Evolutionary conservation across 75 land plant species (phyloP), one percentile per base, ranked within the genome.

Genomic region (Sequoia sempervirens): DNA sequence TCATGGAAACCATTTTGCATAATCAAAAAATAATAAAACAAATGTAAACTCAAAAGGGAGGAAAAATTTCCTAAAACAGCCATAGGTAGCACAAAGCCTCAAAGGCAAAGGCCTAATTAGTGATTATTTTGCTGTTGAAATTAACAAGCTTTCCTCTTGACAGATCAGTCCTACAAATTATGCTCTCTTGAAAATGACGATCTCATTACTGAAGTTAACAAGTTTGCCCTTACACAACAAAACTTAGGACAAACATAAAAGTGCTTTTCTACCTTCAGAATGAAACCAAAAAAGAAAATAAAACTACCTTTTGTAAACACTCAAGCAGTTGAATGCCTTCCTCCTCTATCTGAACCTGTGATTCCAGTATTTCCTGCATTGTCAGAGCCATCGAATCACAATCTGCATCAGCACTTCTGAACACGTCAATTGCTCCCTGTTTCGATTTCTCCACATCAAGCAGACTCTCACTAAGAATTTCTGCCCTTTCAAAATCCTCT

Each of bases 401-500:
- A 1, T 91, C 87, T 2, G 79, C 74, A 38, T 95, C 97, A 15
- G 93, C 91, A 14, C 83, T 89, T 73, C 87, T 92, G 40, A 92
- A 87, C 0, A 70, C 84, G 18, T 26, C 46, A 4, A 85, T 64
- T 14, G 88, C 82, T 61, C 20, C 54, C 45, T 87, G 82, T 66
- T 86, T 88, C 74, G 87, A 87, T 58, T 84, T 83, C 82, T 95
- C 96, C 0, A 87, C 89, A 32, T 52, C 83, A 10, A 85, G 83
- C 38, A 95, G 83, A 73, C 75, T 82, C 84, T 92, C 89, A 75
- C 93, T 93, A 20, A 95, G 78, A 28, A 66, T 87, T 54, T 93
- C 94, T 14, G 97, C 97, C 73, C 34, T 88, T 82, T 95, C 97
- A 89, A 95, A 95, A 82, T 95, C 96, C 74, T 95, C 97, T 7